A percentile compares a stretch with the other conserved stretches of the same genome.
phyloP scores from a whole-genome alignment of 352 stramenopile genomes.

The Pythium apleroticum region DNA sequence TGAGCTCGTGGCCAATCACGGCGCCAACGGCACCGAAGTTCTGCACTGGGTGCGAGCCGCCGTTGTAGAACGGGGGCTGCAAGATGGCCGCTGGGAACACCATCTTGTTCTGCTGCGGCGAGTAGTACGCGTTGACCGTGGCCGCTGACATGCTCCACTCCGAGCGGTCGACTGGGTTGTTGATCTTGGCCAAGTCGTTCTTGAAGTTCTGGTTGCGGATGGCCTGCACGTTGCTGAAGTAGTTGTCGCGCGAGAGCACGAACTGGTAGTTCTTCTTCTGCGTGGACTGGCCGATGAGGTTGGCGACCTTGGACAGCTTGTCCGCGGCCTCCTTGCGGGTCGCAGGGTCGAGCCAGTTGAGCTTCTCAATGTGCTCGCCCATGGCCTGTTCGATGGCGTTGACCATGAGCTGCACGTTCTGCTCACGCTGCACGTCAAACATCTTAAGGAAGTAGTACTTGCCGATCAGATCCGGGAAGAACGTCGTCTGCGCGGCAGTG shows the following conservation, averaged over 20 bases:
- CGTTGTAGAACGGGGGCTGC: constrained; percentile 91
- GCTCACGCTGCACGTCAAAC: constrained; percentile 77
- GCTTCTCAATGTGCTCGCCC: constrained; percentile 77
- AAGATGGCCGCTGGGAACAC: constrained; percentile 94
- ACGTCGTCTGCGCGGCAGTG: constrained; percentile 32
- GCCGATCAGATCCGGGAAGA: constrained; percentile 61
- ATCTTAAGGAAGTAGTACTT: constrained; percentile 88
- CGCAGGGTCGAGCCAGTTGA: constrained; percentile 89
- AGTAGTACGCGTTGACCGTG: constrained; percentile 87
- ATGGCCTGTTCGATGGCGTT: constrained; percentile 84
- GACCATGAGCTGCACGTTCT: constrained; percentile 76
- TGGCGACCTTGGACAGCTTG: constrained; percentile 74
- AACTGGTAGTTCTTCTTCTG: constrained; percentile 46
- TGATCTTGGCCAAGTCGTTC: constrained; percentile 32
- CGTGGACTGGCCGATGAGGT: constrained; percentile 46
- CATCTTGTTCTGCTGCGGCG: constrained; percentile 78
- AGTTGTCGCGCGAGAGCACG: constrained; percentile 32
- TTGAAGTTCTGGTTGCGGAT: constrained; percentile 37
- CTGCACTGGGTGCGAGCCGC: constrained; percentile 66
- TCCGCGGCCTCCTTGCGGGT: constrained; percentile 78
- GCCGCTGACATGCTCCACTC: constrained; percentile 88
- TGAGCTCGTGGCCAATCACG: constrained; percentile 94
- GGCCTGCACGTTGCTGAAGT: constrained; percentile 55
- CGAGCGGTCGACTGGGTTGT: constrained; percentile 43
- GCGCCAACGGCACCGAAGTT: constrained; percentile 92